Evolutionary conservation across 805 yeast genomes (phyloP).

Genomic region (Ogataea corticis): DNA sequence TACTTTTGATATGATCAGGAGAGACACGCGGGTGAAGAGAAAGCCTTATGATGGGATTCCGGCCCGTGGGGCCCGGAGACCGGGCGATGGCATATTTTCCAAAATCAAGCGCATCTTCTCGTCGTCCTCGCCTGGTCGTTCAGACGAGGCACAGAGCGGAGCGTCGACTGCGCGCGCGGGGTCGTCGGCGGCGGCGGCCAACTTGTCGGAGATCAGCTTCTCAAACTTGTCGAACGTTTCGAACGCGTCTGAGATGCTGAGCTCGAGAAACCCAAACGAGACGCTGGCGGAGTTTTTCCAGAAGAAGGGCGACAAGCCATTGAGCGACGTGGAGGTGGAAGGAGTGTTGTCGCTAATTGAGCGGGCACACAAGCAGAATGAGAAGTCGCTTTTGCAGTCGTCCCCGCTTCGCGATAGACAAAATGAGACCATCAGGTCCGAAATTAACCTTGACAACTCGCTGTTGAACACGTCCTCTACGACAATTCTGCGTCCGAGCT

Average conservation of each 20-base stretch:
- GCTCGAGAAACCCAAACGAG: constrained; percentile 49
- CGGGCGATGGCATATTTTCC: constrained; percentile 16
- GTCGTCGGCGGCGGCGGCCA: constrained; percentile 5
- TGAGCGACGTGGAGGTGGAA: constrained; percentile 73
- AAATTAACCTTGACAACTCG: constrained; percentile 12
- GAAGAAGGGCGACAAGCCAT: constrained; percentile 73
- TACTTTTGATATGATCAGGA: constrained; percentile 18
- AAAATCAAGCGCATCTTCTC: constrained; percentile 18
- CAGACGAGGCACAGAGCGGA: background rate
- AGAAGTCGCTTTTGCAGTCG: constrained; percentile 12
- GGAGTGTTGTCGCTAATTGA: constrained; percentile 69
- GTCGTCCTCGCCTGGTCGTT: constrained; percentile 4
- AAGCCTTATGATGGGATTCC: constrained; percentile 23
- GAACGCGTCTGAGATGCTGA: constrained; percentile 10
- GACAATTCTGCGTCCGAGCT: constrained; percentile 27
- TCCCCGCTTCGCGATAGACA: constrained; percentile 1
- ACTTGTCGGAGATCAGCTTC: constrained; percentile 19
- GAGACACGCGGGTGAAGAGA: constrained; percentile 16
- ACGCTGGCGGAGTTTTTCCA: constrained; percentile 67
- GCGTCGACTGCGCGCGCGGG: background rate
- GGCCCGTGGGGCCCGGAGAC: background rate
- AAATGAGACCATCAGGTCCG: background rate
- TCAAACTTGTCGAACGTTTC: constrained; percentile 27
- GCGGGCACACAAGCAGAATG: constrained; percentile 35
- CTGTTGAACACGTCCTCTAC: constrained; percentile 17